Conservation (phyloP, 2,329 filamentous ascomycete species). For the Alternaria gaisen region DNA sequence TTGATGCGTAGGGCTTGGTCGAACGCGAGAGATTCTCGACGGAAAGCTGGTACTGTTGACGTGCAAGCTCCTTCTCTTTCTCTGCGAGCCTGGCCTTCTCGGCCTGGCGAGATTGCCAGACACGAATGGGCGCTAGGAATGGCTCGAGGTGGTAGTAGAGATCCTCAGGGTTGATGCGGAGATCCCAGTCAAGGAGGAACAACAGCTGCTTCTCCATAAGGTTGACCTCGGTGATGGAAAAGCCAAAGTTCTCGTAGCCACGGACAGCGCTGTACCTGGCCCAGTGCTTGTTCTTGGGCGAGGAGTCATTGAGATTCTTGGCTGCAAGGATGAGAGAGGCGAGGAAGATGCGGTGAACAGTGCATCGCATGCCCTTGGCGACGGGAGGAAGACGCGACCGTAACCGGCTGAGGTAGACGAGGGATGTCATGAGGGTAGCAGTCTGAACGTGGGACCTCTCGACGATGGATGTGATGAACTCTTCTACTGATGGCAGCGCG, state of each 20-base stretch:
- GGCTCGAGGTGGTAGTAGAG: constrained; percentile 86
- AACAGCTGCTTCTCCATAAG: constrained; percentile 99
- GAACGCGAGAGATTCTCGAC: constrained; percentile 52
- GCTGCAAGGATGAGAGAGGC: constrained; percentile 84
- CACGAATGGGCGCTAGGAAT: constrained; percentile 86
- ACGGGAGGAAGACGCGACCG: constrained; percentile 87
- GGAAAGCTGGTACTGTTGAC: constrained; percentile 50
- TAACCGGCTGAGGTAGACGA: constrained; percentile 90
- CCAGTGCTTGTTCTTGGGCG: constrained; percentile 99
- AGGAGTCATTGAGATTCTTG: constrained; percentile 98
- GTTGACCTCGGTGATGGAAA: constrained; percentile 95
- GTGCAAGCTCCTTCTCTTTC: constrained; percentile 53
- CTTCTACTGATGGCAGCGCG: constrained; percentile 78
- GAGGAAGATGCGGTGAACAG: constrained; percentile 96
- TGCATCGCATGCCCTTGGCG: constrained; percentile 95
- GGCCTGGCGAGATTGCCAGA: constrained; percentile 62
- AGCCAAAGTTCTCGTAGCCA: constrained; percentile 80
- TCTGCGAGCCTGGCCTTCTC: constrained; percentile 62
- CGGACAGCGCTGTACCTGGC: constrained; percentile 86
- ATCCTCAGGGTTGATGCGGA: constrained; percentile 84
- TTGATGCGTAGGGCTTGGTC: constrained; percentile 47
- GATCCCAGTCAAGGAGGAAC: constrained; percentile 93
- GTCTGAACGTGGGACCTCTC: constrained; percentile 95
- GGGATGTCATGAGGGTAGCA: constrained; percentile 93
- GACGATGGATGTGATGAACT: constrained; percentile 91